Conservation (phyloP, 768 basidiomycete genomes). For the Agaricus sinodeliciosus region DNA sequence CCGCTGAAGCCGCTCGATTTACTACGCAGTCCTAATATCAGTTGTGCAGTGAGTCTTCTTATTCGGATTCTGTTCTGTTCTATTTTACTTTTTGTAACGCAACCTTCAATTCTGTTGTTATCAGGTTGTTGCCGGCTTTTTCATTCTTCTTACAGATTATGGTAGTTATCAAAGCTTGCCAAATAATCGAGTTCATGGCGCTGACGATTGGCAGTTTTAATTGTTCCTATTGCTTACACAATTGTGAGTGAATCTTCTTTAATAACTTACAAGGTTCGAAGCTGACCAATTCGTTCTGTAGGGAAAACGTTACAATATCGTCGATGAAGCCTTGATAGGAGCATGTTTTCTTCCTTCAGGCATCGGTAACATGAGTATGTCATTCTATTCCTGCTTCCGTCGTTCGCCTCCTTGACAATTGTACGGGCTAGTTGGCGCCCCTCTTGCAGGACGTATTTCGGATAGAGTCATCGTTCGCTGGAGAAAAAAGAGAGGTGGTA, state of each 20-base stretch:
- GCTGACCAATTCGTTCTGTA: conserved; percentile 17
- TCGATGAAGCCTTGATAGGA: conserved; percentile 49
- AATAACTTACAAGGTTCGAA: not conserved
- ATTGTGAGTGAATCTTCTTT: conserved; percentile 25
- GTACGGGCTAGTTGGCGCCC: conserved; percentile 44
- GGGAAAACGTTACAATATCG: conserved; percentile 51
- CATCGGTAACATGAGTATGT: conserved; percentile 51
- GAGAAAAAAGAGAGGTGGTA: conserved; percentile 41
- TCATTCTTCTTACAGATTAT: conserved; percentile 39
- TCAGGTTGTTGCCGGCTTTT: conserved; percentile 20
- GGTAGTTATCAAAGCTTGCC: conserved; percentile 20
- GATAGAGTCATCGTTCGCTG: conserved; percentile 45
- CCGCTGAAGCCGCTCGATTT: conserved; percentile 46
- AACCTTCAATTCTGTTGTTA: not conserved
- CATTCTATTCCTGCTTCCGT: not conserved
- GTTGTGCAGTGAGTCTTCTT: not conserved
- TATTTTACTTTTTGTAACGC: not conserved
- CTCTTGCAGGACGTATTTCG: conserved; percentile 51
- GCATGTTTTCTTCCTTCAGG: conserved; percentile 55
- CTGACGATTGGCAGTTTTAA: conserved; percentile 22
- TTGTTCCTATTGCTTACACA: conserved; percentile 1
- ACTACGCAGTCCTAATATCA: conserved; percentile 33
- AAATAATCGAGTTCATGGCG: conserved; percentile 23
- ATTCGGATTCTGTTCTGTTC: not conserved
- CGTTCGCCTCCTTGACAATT: not conserved